phyloP scores from a whole-genome alignment of 768 basidiomycete species.

The Macrolepiota albuminosa region DNA sequence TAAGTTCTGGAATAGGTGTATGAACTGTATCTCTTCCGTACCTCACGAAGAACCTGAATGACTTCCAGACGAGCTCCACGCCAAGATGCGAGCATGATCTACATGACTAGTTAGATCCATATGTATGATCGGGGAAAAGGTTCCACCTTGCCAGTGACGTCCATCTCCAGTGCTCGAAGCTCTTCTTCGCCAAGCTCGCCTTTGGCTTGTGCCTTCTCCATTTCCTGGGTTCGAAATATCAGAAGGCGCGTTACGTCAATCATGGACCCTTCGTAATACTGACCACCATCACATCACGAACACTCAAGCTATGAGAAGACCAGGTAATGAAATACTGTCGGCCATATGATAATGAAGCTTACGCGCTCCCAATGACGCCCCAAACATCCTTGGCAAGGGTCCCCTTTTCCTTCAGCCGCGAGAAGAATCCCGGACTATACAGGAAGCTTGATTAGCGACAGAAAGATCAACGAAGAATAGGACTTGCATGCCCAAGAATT shows the following conservation, averaged over 20 bases:
- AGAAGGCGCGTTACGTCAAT: not conserved
- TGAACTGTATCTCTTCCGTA: conserved; percentile 8
- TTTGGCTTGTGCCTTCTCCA: conserved; percentile 85
- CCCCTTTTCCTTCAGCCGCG: conserved; percentile 92
- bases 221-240: conserved; percentile 42
- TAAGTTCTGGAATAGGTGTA: not conserved
- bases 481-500: conserved; percentile 84
- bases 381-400: conserved; percentile 92
- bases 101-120: not conserved
- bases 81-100: conserved; percentile 97
- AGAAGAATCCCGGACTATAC: conserved; percentile 84
- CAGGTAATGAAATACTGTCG: conserved; percentile 3
- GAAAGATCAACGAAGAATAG: not conserved
- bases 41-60: conserved; percentile 79
- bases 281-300: conserved; percentile 70
- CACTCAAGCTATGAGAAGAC: conserved; percentile 47
- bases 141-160: conserved; percentile 85
- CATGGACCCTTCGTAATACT: conserved; percentile 6
- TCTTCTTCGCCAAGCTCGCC: conserved; percentile 89
- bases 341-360: conserved; percentile 27
- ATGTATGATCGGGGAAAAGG: not conserved
- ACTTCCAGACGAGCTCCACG: conserved; percentile 95
- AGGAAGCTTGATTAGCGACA: conserved; percentile 1
- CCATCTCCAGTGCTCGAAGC: conserved; percentile 81
- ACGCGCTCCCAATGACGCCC: conserved; percentile 96